Base-by-base conservation (phyloP, 2,329 filamentous ascomycete genomes). In the Paramyrothecium sp. region DNA sequence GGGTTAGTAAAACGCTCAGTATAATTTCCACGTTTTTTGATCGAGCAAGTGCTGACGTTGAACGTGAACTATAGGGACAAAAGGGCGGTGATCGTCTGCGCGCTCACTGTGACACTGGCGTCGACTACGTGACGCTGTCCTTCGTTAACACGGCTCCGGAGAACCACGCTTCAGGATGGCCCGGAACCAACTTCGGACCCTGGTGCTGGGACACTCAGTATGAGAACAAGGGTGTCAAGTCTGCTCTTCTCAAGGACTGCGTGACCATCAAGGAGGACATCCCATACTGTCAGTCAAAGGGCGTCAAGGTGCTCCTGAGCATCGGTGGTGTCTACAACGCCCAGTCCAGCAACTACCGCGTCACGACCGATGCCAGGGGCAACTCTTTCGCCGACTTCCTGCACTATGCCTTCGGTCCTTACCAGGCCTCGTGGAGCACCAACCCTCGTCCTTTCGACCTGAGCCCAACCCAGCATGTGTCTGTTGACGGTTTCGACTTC, bases 401-500 rank as follows among this genome's bases (percentile, higher is more conserved):
- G 50, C 73, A 74, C 62, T 63, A 64, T 10, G 70, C 72, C 19
- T 78, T 75, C 54, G 75, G 75, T 26, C 74, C 75, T 7, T 69
- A 70, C 48, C 48, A 71, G n/a, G 8, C 62, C 2, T 41, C 22
- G 17, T 75, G 67, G 63, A 10, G 26, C 4, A 58, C 56, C 3
- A 67, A 72, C 2, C 72, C 76, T 46, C 72, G 76, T 51, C 76
- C 75, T 3, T 77, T 79, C 48, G 76, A 76, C 53, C 50, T 56
- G 52, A 65, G 58, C 48, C 52, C 55, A 7, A 64, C 61, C 13
- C 58, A 66, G 19, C 65, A 66, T 58, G 65, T 60, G 46, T 55
- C 65, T 11, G 63, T 78, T 51, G 74, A 79, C 56, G 77, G 77
- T 44, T 79, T 77, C 56, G 75, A 78, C 58, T 72, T 79, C 60